Base-by-base conservation (phyloP, 1,284 basidiomycete genomes). In the Ceratobasidium sp. region DNA sequence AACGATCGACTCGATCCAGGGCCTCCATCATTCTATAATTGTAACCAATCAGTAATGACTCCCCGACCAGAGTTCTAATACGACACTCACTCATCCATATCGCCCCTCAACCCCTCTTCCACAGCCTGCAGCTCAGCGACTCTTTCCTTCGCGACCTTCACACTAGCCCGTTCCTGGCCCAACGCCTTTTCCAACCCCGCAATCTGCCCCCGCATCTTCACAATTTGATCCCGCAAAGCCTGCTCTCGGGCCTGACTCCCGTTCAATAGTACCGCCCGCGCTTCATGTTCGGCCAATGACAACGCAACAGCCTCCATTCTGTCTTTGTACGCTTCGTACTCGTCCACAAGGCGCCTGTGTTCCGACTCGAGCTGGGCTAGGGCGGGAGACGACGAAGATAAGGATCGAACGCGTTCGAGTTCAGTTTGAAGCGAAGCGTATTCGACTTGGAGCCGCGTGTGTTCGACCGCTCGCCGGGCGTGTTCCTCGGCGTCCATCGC, bases 21-120 rank as follows among this genome's bases (percentile, higher is more conserved):
- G 72, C 72, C 26, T 75, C 72, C 72, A 75, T 75, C 72, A 75
- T 75, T 28, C 72, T 75, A 40, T n/a, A 23, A 12, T n/a, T 10
- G 55, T 28, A 9, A 40, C 40, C 28, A 49, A 33, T 64, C 18
- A 73, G 70, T 23, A 18, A 28, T 12, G 44, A 23, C 18, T 3
- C 23, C 5, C 6, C 20, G 4, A 33, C 33, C 56, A 46, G 33
- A 64, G 42, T 12, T 20, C n/a, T 18, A 15, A 46, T 12, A 28
- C 12, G 12, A 12, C 1, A 53, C 72, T 75, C 40, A 75, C 72
- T 75, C 72, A 28, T 75, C 28, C 33, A 64, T 75, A 42, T 75
- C 72, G 4, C 61, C 58, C n/a, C 72, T 49, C 49, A 75, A 23
- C 12, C 51, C 72, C 26, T 75, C 60, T 26, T 75, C 72, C 2